These are phyloP conservation scores for Lichina pygmaea DNA, from an alignment of 495 filamentous ascomycete species.

Conservation along the genomic window DNA sequence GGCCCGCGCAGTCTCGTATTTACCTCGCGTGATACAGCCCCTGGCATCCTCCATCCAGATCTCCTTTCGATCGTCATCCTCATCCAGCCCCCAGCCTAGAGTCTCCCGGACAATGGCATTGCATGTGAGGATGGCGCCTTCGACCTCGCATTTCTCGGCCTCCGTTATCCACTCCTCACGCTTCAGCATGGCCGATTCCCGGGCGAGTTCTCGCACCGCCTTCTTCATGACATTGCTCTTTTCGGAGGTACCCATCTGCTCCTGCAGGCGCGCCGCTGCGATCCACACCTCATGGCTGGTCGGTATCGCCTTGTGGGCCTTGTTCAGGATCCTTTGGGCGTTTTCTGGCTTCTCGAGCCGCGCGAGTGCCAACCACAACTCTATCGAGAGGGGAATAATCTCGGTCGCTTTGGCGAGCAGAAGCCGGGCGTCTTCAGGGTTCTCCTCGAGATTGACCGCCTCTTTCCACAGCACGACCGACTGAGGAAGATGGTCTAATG, in stretches of 20 bases:
- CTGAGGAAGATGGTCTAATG: slow-evolving; percentile 67
- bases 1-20: slow-evolving; percentile 70
- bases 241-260: slow-evolving; percentile 50
- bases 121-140: slow-evolving; percentile 69
- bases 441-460: slow-evolving; percentile 84
- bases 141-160: slow-evolving; percentile 83
- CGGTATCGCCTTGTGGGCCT: slow-evolving; percentile 75
- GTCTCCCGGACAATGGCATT: slow-evolving; percentile 76
- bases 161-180: slow-evolving; percentile 92
- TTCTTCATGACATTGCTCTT: slow-evolving; percentile 84
- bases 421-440: slow-evolving; percentile 58
- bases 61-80: slow-evolving; percentile 89
- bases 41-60: slow-evolving; percentile 87
- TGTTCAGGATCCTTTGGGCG: slow-evolving; percentile 83
- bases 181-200: slow-evolving; percentile 84
- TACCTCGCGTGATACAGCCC: slow-evolving; percentile 43
- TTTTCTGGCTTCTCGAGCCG: slow-evolving; percentile 71
- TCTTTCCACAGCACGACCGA: slow-evolving; percentile 93
- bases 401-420: slow-evolving; percentile 82
- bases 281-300: slow-evolving; percentile 92
- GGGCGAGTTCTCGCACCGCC: slow-evolving; percentile 68
- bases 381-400: slow-evolving; percentile 73
- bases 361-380: slow-evolving; percentile 83
- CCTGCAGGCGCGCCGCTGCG: slow-evolving; percentile 71
- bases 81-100: slow-evolving; percentile 75